A percentile compares a stretch with the other conserved stretches of the same genome.
Conservation (phyloP, 2,329 filamentous ascomycete species). For the Zasmidium citrigriseum region DNA sequence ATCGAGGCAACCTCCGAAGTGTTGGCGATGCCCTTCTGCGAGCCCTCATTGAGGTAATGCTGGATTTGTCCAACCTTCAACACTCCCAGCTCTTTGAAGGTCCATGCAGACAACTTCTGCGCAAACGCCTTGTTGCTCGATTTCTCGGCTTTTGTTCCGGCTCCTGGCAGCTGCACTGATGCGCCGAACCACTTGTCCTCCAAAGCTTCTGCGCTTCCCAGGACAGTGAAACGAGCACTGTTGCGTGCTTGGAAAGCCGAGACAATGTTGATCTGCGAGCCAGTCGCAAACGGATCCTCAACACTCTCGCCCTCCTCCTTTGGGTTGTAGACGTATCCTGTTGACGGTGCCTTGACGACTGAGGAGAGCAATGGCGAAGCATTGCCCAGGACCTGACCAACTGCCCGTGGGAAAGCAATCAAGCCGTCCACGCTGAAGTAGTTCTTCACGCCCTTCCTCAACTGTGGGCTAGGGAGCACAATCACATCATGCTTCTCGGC, state of each 20-base stretch:
- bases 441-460: constrained; percentile 69
- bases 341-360: constrained; percentile 77
- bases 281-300: constrained; percentile 83
- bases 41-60: constrained; percentile 67
- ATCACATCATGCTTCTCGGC: constrained; percentile 86
- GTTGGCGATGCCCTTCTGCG: constrained; percentile 41
- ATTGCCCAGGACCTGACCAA: constrained; percentile 80
- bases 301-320: constrained; percentile 74
- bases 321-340: constrained; percentile 90
- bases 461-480: constrained; percentile 68
- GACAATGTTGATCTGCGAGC: constrained; percentile 78
- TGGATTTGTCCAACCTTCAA: constrained; percentile 79
- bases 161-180: constrained; percentile 61
- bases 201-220: constrained; percentile 85
- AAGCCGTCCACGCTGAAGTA: constrained; percentile 72
- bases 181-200: constrained; percentile 87
- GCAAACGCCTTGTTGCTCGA: constrained; percentile 84
- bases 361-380: constrained; percentile 75
- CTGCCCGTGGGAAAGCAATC: constrained; percentile 77
- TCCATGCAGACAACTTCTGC: constrained; percentile 84
- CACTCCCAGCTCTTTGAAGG: constrained; percentile 92
- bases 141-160: constrained; percentile 57
- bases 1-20: constrained; percentile 42
- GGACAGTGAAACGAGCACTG: constrained; percentile 81
- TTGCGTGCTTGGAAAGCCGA: constrained; percentile 88